phyloP scores from a whole-genome alignment of 306 rosid genomes.

The Citrullus colocynthis region DNA sequence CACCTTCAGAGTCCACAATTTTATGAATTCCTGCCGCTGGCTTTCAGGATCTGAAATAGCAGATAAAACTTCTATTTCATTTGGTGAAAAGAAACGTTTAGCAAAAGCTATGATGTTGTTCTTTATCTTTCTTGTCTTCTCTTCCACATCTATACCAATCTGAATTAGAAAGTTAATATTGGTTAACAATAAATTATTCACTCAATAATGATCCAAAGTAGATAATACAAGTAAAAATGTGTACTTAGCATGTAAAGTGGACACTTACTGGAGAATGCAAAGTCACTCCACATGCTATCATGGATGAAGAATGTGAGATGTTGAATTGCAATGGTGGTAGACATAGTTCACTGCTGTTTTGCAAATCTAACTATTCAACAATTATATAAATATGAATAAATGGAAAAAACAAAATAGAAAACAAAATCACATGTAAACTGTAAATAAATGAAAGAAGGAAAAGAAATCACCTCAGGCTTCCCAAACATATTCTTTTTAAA shows the following conservation, averaged over 20 bases:
- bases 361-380: slow-evolving; percentile 51
- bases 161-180: slow-evolving; percentile 16
- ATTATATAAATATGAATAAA: slow-evolving; percentile 13
- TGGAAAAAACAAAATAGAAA: not conserved
- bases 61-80: slow-evolving; percentile 51
- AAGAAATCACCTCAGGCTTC: slow-evolving; percentile 66
- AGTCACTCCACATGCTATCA: slow-evolving; percentile 89
- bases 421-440: not conserved
- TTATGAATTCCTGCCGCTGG: slow-evolving; percentile 59
- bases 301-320: slow-evolving; percentile 72
- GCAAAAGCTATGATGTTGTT: slow-evolving; percentile 64
- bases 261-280: slow-evolving; percentile 49
- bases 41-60: slow-evolving; percentile 60
- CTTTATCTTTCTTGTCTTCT: slow-evolving; percentile 58
- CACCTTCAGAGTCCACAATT: slow-evolving; percentile 59
- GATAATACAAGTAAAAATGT: not conserved
- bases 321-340: slow-evolving; percentile 81
- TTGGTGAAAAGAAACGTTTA: slow-evolving; percentile 56
- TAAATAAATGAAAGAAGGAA: slow-evolving; percentile 3
- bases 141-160: slow-evolving; percentile 94
- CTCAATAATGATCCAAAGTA: not conserved
- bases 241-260: not conserved
- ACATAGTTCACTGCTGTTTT: slow-evolving; percentile 33
- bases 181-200: not conserved
- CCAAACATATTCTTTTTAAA: slow-evolving; percentile 68